phyloP scores from a whole-genome alignment of 345 rosid genomes.

The Citropsis articulata region DNA sequence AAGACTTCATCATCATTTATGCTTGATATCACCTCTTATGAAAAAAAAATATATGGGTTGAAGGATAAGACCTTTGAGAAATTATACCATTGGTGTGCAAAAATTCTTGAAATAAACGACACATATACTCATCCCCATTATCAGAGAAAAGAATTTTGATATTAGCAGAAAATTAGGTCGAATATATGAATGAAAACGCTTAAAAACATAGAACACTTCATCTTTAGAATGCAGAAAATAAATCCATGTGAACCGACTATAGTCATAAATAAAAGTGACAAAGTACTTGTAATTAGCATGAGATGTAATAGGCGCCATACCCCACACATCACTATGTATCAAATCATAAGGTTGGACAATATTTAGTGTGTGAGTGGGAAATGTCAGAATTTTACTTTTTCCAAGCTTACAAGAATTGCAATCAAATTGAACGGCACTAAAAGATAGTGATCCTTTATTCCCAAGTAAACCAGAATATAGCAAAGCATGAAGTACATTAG shows the following conservation, averaged over 20 bases:
- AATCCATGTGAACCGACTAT: no score
- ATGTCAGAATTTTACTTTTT: background rate
- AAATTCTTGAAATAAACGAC: background rate
- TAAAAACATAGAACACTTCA: background rate
- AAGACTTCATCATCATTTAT: no score
- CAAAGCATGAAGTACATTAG: background rate
- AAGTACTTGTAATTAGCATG: conserved; percentile 6
- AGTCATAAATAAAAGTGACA: background rate
- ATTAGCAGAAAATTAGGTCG: no score
- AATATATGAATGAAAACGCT: background rate
- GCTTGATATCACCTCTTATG: no score
- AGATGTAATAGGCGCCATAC: background rate
- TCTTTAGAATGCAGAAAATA: background rate
- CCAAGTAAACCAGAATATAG: background rate
- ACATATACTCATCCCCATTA: background rate
- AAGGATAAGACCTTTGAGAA: background rate
- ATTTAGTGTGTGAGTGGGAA: background rate
- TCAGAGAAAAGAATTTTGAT: background rate
- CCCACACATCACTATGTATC: background rate
- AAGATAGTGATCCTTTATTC: background rate
- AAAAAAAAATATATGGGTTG: no score
- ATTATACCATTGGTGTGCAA: background rate
- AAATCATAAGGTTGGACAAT: background rate
- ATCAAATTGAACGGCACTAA: background rate
- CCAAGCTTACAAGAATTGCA: background rate